Evolutionary conservation across 768 basidiomycete genomes (phyloP), one percentile per base, ranked within the genome.

Genomic region (Porphyrellus cyaneotinctus): DNA sequence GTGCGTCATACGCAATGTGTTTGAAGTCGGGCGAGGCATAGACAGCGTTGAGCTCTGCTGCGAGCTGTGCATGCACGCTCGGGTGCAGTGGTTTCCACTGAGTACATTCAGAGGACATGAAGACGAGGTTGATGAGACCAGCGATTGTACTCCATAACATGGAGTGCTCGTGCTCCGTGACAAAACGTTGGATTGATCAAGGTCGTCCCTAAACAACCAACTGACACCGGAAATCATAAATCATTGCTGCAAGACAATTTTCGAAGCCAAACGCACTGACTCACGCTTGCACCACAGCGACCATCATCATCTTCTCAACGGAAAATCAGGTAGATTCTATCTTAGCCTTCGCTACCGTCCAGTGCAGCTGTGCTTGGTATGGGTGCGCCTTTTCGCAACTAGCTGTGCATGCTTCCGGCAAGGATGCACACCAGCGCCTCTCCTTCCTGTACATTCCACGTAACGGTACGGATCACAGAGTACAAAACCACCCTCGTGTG

Each of bases 271-370:
- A n/a, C n/a, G n/a, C n/a, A n/a, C n/a, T n/a, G n/a, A n/a, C n/a
- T n/a, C n/a, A n/a, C n/a, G n/a, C n/a, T n/a, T n/a, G n/a, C n/a
- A 66, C 69, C 70, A 39, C 88, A 84, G 47, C 79, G 78, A 64
- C 81, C 91, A 30, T 83, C 87, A 91, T 68, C 90, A 93, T 69
- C 82, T 94, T 76, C 91, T 56, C 78, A 81, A 56, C 89, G 88
- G 65, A 81, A 77, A 55, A 78, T 84, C 59, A 87, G 87, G 78
- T 87, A 80, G 75, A 74, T 51, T 39, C 39, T 57, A 59, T 56
- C 47, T 57, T 53, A 46, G n/a, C n/a, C 13, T 33, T 33, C 44
- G 24, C 22, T 46, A 12, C 31, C 48, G 35, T 33, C 23, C 32
- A n/a, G n/a, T n/a, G n/a, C n/a, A n/a, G 63, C 64, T 65, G 60